Conservation (phyloP, 441 rosid genomes). For the Hura crepitans region DNA sequence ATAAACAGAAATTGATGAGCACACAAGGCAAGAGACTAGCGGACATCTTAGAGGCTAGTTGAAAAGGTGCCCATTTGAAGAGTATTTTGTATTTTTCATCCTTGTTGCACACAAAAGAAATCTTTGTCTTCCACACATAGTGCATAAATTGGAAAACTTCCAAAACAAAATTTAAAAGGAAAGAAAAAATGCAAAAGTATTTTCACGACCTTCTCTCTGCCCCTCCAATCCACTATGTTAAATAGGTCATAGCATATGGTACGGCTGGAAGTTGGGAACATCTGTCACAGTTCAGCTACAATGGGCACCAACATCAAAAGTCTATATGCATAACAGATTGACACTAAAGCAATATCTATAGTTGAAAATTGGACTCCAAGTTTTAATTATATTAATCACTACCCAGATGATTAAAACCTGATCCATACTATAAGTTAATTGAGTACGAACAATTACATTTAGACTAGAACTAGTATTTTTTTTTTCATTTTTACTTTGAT, state of each 20-base stretch:
- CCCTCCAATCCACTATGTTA: not conserved
- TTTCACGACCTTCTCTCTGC: not conserved
- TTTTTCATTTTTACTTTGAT: too few relatives aligned
- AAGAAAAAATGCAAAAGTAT: not conserved
- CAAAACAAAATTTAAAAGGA: not conserved
- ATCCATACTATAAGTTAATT: too few relatives aligned
- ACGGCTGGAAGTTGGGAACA: not conserved
- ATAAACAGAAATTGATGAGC: not conserved
- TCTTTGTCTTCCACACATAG: not conserved
- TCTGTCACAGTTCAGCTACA: not conserved
- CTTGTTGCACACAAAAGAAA: not conserved
- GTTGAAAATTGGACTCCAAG: not conserved
- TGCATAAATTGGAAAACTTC: not conserved
- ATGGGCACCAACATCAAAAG: not conserved
- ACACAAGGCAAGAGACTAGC: not conserved
- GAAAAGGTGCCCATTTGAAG: not conserved
- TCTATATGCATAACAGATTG: not conserved
- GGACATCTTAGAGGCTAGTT: not conserved
- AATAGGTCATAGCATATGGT: not conserved
- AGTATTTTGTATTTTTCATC: not conserved
- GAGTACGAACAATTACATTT: not conserved
- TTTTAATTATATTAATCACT: not conserved
- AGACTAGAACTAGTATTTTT: not conserved
- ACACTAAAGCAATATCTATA: too few relatives aligned
- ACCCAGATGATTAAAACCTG: not conserved